Conservation (phyloP, 805 yeast species). For the Yarrowia sp. region DNA sequence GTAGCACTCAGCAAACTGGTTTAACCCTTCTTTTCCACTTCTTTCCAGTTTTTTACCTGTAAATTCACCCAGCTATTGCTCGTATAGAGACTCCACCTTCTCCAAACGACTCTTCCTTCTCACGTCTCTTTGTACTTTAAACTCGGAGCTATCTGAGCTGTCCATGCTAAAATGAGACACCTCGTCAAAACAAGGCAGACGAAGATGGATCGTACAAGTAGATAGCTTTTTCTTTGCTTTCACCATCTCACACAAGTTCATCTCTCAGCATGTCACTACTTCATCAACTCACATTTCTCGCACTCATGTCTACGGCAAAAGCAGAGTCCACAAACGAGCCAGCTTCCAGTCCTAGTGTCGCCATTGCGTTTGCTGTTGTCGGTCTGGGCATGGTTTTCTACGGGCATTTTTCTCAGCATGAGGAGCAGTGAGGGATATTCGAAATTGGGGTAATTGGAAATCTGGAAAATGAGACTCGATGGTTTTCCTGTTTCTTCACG, state of each 20-base stretch:
- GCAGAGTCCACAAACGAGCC: slow-evolving; percentile 3
- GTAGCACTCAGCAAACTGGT: too few species aligned
- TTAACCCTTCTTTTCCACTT: too few species aligned
- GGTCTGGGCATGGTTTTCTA: slow-evolving; percentile 14
- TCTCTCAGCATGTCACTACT: not conserved
- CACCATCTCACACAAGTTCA: too few species aligned
- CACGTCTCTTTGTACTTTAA: not conserved
- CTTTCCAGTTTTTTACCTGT: too few species aligned
- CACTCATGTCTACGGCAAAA: not conserved
- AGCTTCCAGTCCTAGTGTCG: not conserved
- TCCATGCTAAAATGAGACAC: slow-evolving; percentile 9
- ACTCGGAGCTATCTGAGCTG: not conserved
- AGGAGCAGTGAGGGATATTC: not conserved
- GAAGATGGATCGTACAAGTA: not conserved
- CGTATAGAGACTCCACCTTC: too few species aligned
- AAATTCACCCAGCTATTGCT: too few species aligned
- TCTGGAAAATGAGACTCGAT: too few species aligned
- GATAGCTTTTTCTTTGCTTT: not conserved
- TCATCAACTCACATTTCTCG: not conserved
- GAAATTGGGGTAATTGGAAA: not conserved
- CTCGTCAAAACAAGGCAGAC: not conserved
- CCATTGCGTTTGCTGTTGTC: slow-evolving; percentile 1
- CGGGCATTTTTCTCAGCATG: slow-evolving; percentile 3
- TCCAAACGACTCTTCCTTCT: too few species aligned
- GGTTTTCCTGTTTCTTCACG: too few species aligned